phyloP scores from a whole-genome alignment of 257 asterid species.

The Primulina huaijiensis region DNA sequence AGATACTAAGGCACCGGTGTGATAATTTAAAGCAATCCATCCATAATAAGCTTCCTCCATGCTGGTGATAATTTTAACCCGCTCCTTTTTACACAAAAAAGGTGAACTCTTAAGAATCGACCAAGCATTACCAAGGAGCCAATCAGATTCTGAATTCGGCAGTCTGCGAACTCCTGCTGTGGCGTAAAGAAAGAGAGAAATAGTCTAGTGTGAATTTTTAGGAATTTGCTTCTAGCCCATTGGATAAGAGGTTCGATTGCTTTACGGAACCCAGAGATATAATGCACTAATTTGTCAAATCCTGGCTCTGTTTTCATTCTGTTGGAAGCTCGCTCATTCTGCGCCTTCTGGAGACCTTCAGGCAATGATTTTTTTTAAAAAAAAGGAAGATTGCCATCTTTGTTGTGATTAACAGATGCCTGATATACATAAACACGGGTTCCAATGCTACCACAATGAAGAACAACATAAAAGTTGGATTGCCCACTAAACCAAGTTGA shows the following conservation, averaged over 20 bases:
- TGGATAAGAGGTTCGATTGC: slow-evolving; percentile 68
- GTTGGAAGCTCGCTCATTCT: slow-evolving; percentile 82
- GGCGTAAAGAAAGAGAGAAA: slow-evolving; percentile 84
- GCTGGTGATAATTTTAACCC: slow-evolving; percentile 85
- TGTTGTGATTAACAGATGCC: slow-evolving; percentile 54
- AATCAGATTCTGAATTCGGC: slow-evolving; percentile 80
- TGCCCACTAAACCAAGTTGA: slow-evolving; percentile 57
- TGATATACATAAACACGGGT: slow-evolving; percentile 90
- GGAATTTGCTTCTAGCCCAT: slow-evolving; percentile 98
- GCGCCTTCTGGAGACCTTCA: slow-evolving; percentile 58
- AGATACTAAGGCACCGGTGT: slow-evolving; percentile 67
- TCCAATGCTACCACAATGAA: slow-evolving; percentile 99
- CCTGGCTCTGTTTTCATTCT: slow-evolving; percentile 99
- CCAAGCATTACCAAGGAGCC: slow-evolving; percentile 91
- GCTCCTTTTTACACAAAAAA: slow-evolving; percentile 81
- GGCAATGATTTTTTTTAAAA: slow-evolving; percentile 69
- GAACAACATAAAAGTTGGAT: slow-evolving; percentile 72
- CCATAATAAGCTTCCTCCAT: slow-evolving; percentile 96
- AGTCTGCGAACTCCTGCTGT: slow-evolving; percentile 97
- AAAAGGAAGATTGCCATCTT: slow-evolving; percentile 67
- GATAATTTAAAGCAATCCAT: slow-evolving; percentile 91
- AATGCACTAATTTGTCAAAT: slow-evolving; percentile 82
- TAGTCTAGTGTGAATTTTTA: slow-evolving; percentile 56
- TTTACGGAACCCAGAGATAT: slow-evolving; percentile 60
- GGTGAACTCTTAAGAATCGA: slow-evolving; percentile 64